Base-by-base conservation (phyloP, 2,329 filamentous ascomycete genomes). In the Cladosporium cucumerinum region DNA sequence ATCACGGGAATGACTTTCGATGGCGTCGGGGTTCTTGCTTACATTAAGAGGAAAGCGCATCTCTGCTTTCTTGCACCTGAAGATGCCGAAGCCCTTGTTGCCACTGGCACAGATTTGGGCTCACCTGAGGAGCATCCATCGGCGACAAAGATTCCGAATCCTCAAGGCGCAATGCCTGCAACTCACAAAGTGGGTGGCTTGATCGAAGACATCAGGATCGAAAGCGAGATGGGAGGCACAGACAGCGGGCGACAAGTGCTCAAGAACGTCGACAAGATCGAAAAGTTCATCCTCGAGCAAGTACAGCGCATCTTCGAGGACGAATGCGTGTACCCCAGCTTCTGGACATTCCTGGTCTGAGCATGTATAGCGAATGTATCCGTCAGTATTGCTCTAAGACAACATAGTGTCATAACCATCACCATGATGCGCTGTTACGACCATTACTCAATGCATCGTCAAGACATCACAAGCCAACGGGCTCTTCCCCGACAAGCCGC, bases 221-320 rank as follows among this genome's bases (percentile, higher is more conserved):
- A 99, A 78, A 98, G 94, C 76, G 95, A 99, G 79, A 99, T 99
- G 76, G 95, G 95, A 7, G 89, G 95, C 76, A 88, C 93, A 69
- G 93, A 96, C 73, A 89, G 90, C 66, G 92, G 92, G 28, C 97
- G 95, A 80, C 94, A 97, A 80, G 95, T 94, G 55, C 81, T 99
- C 66, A 98, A 97, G 83, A 99, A 99, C 76, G 94, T 99, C 58
- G 94, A 95, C 66, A 99, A 99, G 82, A 95, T 99, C 65, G 95
- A 99, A 81, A 90, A 92, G 72, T 99, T 99, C 77, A 92, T 99
- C 64, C 83, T 99, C 66, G 94, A 98, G 77, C 94, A 98, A 79
- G 95, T 99, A 67, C 88, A 94, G 75, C 87, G 93, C 74, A 98
- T 99, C 72, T 98, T 99, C 74, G 95, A 99, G 79, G 95, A 98